Conservation (phyloP, 129 eudicot species). For the Chrysanthemum makinoi region DNA sequence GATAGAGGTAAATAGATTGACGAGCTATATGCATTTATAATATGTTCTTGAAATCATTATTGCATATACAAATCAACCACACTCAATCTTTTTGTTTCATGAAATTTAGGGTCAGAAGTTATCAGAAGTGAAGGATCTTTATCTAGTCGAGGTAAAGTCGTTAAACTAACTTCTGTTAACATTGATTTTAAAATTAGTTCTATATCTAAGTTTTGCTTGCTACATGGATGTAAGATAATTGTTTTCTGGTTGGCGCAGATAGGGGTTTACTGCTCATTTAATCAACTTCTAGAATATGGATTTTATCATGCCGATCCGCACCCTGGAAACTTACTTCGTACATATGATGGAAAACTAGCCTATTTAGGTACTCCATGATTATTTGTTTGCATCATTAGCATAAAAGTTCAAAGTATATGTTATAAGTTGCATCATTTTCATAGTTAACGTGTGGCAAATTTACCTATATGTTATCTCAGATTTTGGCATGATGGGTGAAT, state of each 20-base stretch:
- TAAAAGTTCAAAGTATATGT: not conserved
- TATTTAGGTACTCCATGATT: constrained; percentile 69
- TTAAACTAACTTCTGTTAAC: constrained; percentile 5
- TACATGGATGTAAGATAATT: not conserved
- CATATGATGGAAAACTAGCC: constrained; percentile 92
- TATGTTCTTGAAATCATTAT: too few species aligned
- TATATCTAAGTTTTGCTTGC: not conserved
- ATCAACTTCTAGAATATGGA: constrained; percentile 91
- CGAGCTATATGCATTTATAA: not conserved
- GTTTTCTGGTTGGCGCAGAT: constrained; percentile 47
- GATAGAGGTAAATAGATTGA: constrained; percentile 65
- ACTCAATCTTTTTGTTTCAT: constrained; percentile 14
- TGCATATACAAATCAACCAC: not conserved
- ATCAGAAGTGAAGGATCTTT: constrained; percentile 89
- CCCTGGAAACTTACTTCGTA: constrained; percentile 97
- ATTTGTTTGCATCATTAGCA: constrained; percentile 9
- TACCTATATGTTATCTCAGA: constrained; percentile 37
- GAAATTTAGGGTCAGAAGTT: constrained; percentile 79
- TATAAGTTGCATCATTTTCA: constrained; percentile 15
- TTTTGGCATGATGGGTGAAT: constrained; percentile 99
- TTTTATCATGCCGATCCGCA: constrained; percentile 99
- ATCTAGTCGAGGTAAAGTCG: constrained; percentile 73
- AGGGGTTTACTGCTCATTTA: constrained; percentile 97
- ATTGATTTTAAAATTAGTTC: not conserved
- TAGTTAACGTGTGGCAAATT: not conserved